These are phyloP conservation scores for Taxawa tesnikishii DNA, from an alignment of 2,329 filamentous ascomycete species.

Conservation along the genomic window DNA sequence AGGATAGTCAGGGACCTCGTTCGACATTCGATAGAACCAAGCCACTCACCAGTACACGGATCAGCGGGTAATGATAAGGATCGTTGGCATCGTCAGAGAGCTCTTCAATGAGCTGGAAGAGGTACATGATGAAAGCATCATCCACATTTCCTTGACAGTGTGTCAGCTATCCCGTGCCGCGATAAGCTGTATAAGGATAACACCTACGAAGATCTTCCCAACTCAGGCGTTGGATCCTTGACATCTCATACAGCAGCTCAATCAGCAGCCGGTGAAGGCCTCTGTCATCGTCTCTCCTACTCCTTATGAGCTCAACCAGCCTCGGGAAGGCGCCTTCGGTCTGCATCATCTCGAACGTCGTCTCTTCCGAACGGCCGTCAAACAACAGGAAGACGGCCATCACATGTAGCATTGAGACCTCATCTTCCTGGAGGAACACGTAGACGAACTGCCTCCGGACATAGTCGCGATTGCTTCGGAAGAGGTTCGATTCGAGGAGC, in stretches of 20 bases:
- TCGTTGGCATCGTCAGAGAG: constrained; percentile 78
- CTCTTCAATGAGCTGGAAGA: constrained; percentile 80
- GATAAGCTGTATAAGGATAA: neutral
- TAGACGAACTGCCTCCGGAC: constrained; percentile 88
- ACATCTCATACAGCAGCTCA: constrained; percentile 93
- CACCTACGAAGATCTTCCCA: constrained; percentile 58
- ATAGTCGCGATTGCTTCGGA: constrained; percentile 65
- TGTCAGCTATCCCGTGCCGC: neutral
- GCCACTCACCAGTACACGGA: constrained; percentile 68
- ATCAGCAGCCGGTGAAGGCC: constrained; percentile 69
- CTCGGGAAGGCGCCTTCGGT: constrained; percentile 72
- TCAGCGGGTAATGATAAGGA: constrained; percentile 91
- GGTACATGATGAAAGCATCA: constrained; percentile 70
- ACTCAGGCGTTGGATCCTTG: constrained; percentile 71
- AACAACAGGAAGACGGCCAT: constrained; percentile 76
- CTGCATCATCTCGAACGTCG: constrained; percentile 77
- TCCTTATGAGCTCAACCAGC: constrained; percentile 68
- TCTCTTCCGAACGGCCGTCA: constrained; percentile 69
- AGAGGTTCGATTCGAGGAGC: constrained; percentile 65
- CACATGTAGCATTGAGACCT: constrained; percentile 64
- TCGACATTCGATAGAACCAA: neutral
- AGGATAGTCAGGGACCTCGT: neutral
- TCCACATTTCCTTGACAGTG: constrained; percentile 38
- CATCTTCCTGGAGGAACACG: constrained; percentile 79
- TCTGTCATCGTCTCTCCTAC: constrained; percentile 49